Base-by-base conservation (phyloP, 2,329 filamentous ascomycete species). In the Penicillium vulpinum region DNA sequence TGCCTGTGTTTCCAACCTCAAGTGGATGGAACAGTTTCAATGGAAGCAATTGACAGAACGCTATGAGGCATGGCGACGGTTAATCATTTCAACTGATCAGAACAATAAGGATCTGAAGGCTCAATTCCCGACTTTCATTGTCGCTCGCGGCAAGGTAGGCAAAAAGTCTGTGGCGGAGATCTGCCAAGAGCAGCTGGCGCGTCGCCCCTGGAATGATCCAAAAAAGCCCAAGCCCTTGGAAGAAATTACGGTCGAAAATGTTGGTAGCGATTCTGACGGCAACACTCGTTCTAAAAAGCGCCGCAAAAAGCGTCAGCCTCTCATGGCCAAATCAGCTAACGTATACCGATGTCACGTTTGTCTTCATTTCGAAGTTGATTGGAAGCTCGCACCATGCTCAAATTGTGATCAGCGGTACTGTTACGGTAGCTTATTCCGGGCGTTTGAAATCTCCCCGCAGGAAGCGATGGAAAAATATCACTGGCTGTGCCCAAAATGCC, bases 1-100 rank as follows among this genome's bases (percentile, higher is more conserved):
- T 71, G 85, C 85, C 3, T 99, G 94, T 69, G 83, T 96, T 49
- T 96, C 92, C 4, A 87, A 86, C 11, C 83, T 96, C 11, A 86
- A 85, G 59, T 99, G 93, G 92, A 91, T 91, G 49, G 92, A 99
- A 71, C 94, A 97, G 71, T 97, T 92, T 83, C 79, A 84, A 13
- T 97, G 92, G 92, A 82, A 85, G 40, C 86, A 92, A 15, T 80
- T 99, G 11, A 80, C 86, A 0, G 80, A 86, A 49, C 88, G 89
- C 57, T 92, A 97, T 70, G 92, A 96, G 61, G 77, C 78, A 3
- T 99, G 93, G 91, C 85, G 92, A 38, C 82, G 83, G 18, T 85
- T 92, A 73, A 86, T 97, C 31, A 86, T 95, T 49, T 81, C 85
- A 48, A 86, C 90, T 60, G 86, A 90, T 62, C 86, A 87, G 39